These are phyloP conservation scores for Fagus crenata DNA, from an alignment of 306 rosid species.

Conservation along the genomic window DNA sequence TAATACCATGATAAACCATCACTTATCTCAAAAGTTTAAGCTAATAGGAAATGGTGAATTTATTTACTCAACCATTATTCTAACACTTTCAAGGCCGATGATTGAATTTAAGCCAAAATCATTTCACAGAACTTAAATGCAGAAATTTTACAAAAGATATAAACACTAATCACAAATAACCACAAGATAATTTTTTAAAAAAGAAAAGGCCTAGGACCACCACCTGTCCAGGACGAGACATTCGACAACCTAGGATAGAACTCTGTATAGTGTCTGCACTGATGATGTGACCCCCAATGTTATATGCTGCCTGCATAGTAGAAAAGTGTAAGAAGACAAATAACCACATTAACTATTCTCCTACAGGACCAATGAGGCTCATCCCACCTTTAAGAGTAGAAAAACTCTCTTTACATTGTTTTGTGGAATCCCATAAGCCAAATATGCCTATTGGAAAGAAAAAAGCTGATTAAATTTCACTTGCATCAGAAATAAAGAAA, in stretches of 20 bases:
- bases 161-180: background rate
- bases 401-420: constrained; percentile 75
- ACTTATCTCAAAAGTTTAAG: no score
- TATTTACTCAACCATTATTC: no score
- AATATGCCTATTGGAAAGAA: constrained; percentile 68
- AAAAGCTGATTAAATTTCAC: constrained; percentile 20
- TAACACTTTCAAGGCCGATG: background rate
- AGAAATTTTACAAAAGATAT: background rate
- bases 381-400: constrained; percentile 81
- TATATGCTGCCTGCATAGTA: constrained; percentile 87
- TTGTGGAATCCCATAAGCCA: constrained; percentile 96
- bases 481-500: constrained; percentile 17
- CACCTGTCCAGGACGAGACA: constrained; percentile 97
- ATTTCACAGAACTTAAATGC: background rate
- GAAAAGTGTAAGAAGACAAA: constrained; percentile 29
- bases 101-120: background rate
- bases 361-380: constrained; percentile 15
- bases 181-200: background rate
- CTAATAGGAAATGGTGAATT: no score
- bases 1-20: no score
- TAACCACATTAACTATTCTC: constrained; percentile 3
- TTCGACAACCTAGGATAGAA: constrained; percentile 74
- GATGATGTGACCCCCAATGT: constrained; percentile 82
- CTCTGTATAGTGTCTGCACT: constrained; percentile 86
- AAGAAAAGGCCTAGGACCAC: constrained; percentile 11